Conservation (phyloP, 345 rosid species). For the Boechera divaricarpa region DNA sequence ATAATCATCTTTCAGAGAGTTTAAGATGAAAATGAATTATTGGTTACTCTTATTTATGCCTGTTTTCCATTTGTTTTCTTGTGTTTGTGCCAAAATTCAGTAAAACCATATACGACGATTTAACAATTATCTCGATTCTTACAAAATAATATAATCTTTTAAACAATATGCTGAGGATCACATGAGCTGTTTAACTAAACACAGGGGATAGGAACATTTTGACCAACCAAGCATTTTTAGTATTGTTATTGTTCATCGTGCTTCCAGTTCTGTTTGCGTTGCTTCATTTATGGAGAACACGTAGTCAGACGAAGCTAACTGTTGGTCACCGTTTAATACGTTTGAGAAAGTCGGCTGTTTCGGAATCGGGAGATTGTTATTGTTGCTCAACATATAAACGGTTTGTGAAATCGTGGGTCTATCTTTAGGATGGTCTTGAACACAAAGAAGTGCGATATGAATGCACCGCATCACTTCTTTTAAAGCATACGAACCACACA, state of each 20-base stretch:
- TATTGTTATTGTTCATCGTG: neutral
- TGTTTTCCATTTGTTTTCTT: neutral
- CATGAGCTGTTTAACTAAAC: neutral
- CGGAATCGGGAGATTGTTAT: neutral
- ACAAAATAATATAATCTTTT: neutral
- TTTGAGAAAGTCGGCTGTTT: slow-evolving; percentile 10
- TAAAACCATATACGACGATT: no score
- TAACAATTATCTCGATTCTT: no score
- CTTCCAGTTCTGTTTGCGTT: neutral
- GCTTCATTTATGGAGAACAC: neutral
- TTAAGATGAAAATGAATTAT: neutral
- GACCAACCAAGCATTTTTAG: neutral
- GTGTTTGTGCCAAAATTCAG: neutral
- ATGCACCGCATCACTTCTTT: neutral
- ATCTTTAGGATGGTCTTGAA: slow-evolving; percentile 15
- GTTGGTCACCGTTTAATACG: neutral
- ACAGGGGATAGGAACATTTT: neutral
- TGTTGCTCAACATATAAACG: slow-evolving; percentile 1
- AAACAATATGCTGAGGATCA: neutral
- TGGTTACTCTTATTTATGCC: no score
- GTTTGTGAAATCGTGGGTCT: neutral
- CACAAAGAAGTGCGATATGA: slow-evolving; percentile 12
- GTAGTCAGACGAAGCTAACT: neutral
- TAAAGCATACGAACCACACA: neutral
- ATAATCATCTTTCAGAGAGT: no score